Evolutionary conservation across 1,139 yeast genomes (phyloP).

Genomic region (Candida buenavistaensis): DNA sequence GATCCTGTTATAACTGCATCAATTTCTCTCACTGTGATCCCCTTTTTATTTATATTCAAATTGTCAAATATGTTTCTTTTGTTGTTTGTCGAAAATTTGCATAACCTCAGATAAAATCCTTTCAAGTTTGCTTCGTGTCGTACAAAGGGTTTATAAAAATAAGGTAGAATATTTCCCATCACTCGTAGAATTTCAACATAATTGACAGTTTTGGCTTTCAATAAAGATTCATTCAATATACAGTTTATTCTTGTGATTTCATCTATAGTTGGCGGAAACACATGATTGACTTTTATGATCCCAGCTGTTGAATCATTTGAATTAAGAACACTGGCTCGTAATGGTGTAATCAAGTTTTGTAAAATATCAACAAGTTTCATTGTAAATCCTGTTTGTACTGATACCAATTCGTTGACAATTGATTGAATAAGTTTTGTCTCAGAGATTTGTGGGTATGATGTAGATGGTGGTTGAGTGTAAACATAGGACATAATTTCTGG

Average conservation of each 20-base stretch:
- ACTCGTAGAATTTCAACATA: slow-evolving; percentile 74
- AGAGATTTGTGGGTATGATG: slow-evolving; percentile 8
- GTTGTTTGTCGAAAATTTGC: slow-evolving; percentile 47
- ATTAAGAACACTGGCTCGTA: slow-evolving; percentile 65
- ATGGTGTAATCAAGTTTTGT: slow-evolving; percentile 76
- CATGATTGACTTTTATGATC: slow-evolving; percentile 65
- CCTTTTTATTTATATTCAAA: slow-evolving; percentile 26
- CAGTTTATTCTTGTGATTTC: slow-evolving; percentile 89
- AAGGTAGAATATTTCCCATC: slow-evolving; percentile 78
- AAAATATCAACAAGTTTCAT: slow-evolving; percentile 68
- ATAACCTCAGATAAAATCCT: slow-evolving; percentile 39
- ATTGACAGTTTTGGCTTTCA: slow-evolving; percentile 66
- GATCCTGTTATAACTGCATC: slow-evolving; percentile 73
- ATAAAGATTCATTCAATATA: slow-evolving; percentile 73
- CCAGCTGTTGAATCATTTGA: slow-evolving; percentile 39
- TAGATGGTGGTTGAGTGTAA: slow-evolving; percentile 42
- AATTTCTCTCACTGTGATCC: slow-evolving; percentile 57
- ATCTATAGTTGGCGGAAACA: slow-evolving; percentile 94
- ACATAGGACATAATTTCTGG: slow-evolving; percentile 80
- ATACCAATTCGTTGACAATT: slow-evolving; percentile 64
- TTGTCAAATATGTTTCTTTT: slow-evolving; percentile 42
- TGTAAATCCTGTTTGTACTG: slow-evolving; percentile 73
- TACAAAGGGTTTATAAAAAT: slow-evolving; percentile 88
- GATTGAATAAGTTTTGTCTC: slow-evolving; percentile 29
- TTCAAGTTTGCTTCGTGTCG: slow-evolving; percentile 81